Evolutionary conservation across 140 eudicot genomes (phyloP), one percentile per base, ranked within the genome.

Genomic region (Senecio squalidus): DNA sequence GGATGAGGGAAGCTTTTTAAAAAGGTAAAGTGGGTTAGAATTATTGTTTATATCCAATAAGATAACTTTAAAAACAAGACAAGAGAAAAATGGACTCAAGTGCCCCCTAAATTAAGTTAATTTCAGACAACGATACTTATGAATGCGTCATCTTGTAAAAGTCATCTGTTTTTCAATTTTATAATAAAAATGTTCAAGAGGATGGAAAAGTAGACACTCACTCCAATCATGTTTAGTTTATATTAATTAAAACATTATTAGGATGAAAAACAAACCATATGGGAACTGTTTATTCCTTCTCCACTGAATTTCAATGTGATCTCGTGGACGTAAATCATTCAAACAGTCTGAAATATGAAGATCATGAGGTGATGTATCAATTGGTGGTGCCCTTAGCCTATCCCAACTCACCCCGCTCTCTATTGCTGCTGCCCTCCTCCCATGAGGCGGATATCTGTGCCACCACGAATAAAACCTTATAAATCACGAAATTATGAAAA

Each of bases 221-320:
- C 39, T 17, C 54, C 39, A 43, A 45, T 67, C 54, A 10, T 53
- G 17, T 45, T 34, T 52, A 40, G 10, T 36, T 36, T 36, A 36
- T 10, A 3, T 3, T 9, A 36, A 13, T 36, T 10, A 36, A 36
- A 36, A n/a, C 8, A 18, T 15, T 16, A 28, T 58, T 55, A 46
- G 30, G 36, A 38, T 46, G 18, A 53, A 69, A 15, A 57, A 72
- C 92, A 14, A 56, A 91, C 98, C 98, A 58, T 86, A 91, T 43
- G 98, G 98, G 57, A 83, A 91, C 49, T 81, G 91, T 78, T 81
- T 86, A 41, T 83, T 91, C 64, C 94, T 79, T 74, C 98, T 91
- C 98, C 98, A 91, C 43, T 91, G 98, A 66, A 91, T 91, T 75
- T 91, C 98, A 16, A 91, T 79, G 75, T 91, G 94, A 73, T 91